Evolutionary conservation across 108 stramenopile genomes (phyloP).

Genomic region (Pseudonitzschia multiseries): DNA sequence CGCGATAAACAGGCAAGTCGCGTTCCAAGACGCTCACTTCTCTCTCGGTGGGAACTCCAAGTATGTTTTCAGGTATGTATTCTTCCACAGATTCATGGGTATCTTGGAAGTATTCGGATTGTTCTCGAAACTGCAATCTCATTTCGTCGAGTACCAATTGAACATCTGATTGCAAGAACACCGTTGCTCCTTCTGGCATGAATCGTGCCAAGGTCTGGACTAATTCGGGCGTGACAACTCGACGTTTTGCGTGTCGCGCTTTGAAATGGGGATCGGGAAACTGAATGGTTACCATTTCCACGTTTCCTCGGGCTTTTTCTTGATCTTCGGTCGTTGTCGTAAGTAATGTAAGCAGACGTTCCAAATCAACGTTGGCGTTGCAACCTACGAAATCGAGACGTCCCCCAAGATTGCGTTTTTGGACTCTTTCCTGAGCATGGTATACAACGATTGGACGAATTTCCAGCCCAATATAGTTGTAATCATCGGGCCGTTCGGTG

Average conservation of each 20-base stretch:
- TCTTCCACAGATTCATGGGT: constrained; percentile 30
- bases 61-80: constrained; percentile 62
- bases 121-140: constrained; percentile 67
- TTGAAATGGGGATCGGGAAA: constrained; percentile 95
- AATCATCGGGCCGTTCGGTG: constrained; percentile 32
- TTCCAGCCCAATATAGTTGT: constrained; percentile 89
- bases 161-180: constrained; percentile 82
- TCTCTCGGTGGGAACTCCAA: constrained; percentile 84
- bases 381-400: constrained; percentile 75
- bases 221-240: constrained; percentile 75
- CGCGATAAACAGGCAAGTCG: constrained; percentile 73
- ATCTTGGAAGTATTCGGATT: constrained; percentile 50
- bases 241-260: constrained; percentile 63
- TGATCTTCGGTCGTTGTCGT: not conserved
- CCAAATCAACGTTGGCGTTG: constrained; percentile 92
- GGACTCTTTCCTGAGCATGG: constrained; percentile 70
- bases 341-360: constrained; percentile 46
- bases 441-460: constrained; percentile 78
- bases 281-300: constrained; percentile 78
- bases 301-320: constrained; percentile 9
- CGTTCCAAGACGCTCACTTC: constrained; percentile 80
- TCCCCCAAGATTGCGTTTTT: constrained; percentile 46
- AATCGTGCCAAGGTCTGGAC: constrained; percentile 64
- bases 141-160: constrained; percentile 79
- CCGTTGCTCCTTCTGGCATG: constrained; percentile 47